Evolutionary conservation across 495 filamentous ascomycete genomes (phyloP), one percentile per base, ranked within the genome.

Genomic region (Hypoxylon fuscum): DNA sequence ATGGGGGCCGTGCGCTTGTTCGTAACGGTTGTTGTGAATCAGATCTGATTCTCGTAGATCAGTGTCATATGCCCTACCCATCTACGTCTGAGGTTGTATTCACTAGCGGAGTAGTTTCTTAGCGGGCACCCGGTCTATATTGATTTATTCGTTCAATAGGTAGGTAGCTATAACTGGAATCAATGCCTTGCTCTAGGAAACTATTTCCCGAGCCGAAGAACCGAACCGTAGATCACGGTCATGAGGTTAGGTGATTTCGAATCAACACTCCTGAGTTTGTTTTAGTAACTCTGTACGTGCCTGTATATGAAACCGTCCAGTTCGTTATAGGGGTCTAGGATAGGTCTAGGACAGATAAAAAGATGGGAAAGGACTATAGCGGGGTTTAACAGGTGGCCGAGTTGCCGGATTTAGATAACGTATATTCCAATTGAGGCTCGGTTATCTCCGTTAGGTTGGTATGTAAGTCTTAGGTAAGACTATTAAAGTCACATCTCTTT

Each of bases 21-120:
- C 17, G 47, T 65, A 60, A 59, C 44, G 20, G 29, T 38, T 44
- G 20, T 55, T 7, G 27, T 60, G 50, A 59, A 65, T 35, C 50
- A 59, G 55, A 59, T 51, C 55, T 51, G 40, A 38, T 62, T 49
- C 25, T 29, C 34, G 22, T 12, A 37, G 15, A 53, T 22, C 21
- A 25, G 37, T 31, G 37, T 44, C 5, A 50, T 55, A 55, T 50
- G 50, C n/a, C n/a, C n/a, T n/a, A n/a, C n/a, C n/a, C n/a, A n/a
- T n/a, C n/a, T n/a, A n/a, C n/a, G n/a, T n/a, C n/a, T n/a, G n/a
- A 62, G 21, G 18, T 44, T 54, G 14, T 47, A 41, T n/a, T n/a
- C 25, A 27, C 25, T 27, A 27, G 4, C 8, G 25, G 25, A n/a
- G n/a, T n/a, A n/a, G n/a, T n/a, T n/a, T n/a, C n/a, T n/a, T n/a